Evolutionary conservation across 148 eudicot genomes (phyloP), one percentile per base, ranked within the genome.

Genomic region (Drosera capensis): DNA sequence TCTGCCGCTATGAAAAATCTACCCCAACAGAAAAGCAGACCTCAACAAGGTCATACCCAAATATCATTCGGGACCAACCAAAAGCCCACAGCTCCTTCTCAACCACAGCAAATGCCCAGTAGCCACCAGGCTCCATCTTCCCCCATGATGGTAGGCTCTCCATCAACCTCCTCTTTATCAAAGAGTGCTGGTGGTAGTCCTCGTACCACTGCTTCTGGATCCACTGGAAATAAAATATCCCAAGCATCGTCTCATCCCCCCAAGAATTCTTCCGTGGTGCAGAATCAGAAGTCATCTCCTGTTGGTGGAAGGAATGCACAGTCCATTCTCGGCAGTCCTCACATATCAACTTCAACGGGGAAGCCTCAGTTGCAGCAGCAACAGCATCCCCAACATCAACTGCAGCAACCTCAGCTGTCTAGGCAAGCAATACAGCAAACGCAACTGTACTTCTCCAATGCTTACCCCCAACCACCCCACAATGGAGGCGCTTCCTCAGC

Each of bases 141-240:
- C 0, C 87, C 96, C 2, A 64, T 86, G 84, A 51, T 69, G 50
- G 82, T 74, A 34, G 80, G 88, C 20, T 87, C 96, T n/a, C 94
- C 92, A 6, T 72, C 94, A 23, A 72, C 71, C 30, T 79, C 96
- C 15, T 72, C 82, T 1, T 52, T 83, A 12, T 83, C 96, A 0
- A 88, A 83, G 52, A 69, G 92, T 54, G 79, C 72, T 14, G 56
- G 86, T 56, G 90, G 81, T 28, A 88, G 94, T 62, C 94, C 96
- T 2, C 74, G 92, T 63, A 71, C 74, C 9, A 53, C 59, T 8
- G 50, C 73, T 0, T 54, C 68, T 13, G 31, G 76, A 39, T 61
- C 94, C 15, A 58, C 74, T 1, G 67, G 70, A 43, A 80, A 55
- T 54, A 88, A 75, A 58, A 53, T 63, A 34, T 13, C 38, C 24